Percentiles rank a stretch among this genome's conserved stretches.
These are phyloP conservation scores for Lycium ferocissimum DNA, from an alignment of 257 asterid species.

Conservation along the genomic window DNA sequence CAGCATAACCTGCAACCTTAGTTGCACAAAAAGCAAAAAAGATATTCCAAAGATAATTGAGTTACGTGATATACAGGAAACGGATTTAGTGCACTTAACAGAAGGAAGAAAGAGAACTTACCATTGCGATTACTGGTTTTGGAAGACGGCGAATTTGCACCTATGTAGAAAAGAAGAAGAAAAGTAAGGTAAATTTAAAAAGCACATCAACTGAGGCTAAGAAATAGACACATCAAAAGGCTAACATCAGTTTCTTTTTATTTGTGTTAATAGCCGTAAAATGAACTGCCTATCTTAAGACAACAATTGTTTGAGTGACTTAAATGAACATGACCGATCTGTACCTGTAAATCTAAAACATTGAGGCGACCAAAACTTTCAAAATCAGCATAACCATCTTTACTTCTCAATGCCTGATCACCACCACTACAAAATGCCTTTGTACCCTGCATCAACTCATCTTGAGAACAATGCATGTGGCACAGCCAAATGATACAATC, in stretches of 20 bases:
- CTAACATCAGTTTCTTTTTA: background rate
- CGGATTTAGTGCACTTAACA: background rate
- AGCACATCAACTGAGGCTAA: background rate
- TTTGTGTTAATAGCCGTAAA: background rate
- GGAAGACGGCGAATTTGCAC: slow-evolving; percentile 97
- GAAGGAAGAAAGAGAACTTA: slow-evolving; percentile 31
- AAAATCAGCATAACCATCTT: slow-evolving; percentile 80
- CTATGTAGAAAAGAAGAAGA: slow-evolving; percentile 42
- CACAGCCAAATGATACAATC: background rate
- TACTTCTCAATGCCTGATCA: slow-evolving; percentile 87
- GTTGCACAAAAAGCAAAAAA: slow-evolving; percentile 33
- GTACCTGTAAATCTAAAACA: slow-evolving; percentile 88
- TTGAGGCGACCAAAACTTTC: slow-evolving; percentile 90
- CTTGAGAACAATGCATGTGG: background rate
- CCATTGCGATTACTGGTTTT: slow-evolving; percentile 98
- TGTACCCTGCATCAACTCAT: slow-evolving; percentile 62
- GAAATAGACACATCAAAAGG: background rate
- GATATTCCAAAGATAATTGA: background rate
- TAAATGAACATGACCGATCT: background rate
- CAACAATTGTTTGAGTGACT: background rate
- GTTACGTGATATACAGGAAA: background rate
- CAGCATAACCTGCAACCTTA: slow-evolving; percentile 98
- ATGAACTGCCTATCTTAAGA: background rate
- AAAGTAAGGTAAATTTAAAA: background rate
- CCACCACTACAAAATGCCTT: slow-evolving; percentile 95